Conservation (phyloP, 805 yeast species). For the Torulaspora gathmanii region DNA sequence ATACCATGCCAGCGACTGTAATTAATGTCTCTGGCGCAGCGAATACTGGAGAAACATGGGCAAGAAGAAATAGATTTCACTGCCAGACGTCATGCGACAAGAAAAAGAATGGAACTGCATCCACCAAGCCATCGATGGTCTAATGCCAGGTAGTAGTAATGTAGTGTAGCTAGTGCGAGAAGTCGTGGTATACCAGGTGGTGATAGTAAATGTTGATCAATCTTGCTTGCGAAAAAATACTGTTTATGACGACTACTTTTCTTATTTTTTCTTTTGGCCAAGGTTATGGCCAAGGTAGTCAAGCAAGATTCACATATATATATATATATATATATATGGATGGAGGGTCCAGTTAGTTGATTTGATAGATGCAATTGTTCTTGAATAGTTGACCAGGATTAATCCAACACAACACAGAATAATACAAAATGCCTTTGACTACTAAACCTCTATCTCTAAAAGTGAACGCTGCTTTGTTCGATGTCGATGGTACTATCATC, state of each 20-base stretch:
- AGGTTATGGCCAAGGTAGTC: not conserved
- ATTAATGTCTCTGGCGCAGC: no score
- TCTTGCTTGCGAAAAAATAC: not conserved
- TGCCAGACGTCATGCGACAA: constrained; percentile 5
- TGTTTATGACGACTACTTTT: not conserved
- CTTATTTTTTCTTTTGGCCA: constrained; percentile 2
- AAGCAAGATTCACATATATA: not conserved
- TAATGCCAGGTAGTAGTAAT: not conserved
- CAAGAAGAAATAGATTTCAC: not conserved
- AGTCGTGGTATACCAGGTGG: no score
- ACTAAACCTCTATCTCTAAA: constrained; percentile 33
- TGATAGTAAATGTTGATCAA: not conserved
- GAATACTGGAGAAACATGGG: no score
- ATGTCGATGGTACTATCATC: constrained; percentile 83
- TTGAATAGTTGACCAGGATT: not conserved
- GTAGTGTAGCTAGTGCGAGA: no score
- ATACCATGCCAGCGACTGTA: no score
- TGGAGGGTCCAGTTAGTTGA: not conserved
- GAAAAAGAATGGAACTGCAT: constrained; percentile 1
- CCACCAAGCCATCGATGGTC: not conserved
- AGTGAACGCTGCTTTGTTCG: constrained; percentile 58
- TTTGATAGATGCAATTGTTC: not conserved
- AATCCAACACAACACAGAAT: not conserved
- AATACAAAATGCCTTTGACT: constrained; percentile 22
- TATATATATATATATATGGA: constrained; percentile 2